These are phyloP conservation scores for Kregervanrija delftensis DNA, from an alignment of 805 yeast genomes.

Conservation along the genomic window DNA sequence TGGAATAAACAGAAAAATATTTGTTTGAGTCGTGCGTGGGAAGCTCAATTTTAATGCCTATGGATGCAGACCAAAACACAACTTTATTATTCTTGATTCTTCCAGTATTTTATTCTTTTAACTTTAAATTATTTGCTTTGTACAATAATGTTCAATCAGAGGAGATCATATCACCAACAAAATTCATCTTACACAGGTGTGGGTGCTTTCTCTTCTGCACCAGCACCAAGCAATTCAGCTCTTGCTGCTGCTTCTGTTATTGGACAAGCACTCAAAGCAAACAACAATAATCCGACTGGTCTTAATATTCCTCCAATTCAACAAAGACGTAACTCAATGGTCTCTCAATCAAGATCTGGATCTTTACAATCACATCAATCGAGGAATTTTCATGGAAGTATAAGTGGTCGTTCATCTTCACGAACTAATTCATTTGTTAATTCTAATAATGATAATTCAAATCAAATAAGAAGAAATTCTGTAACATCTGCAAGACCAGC, in stretches of 20 bases:
- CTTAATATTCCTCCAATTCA: slow-evolving; percentile 27
- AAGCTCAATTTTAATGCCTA: no score
- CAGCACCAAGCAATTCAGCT: slow-evolving; percentile 40
- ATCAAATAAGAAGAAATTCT: slow-evolving; percentile 1
- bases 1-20: no score
- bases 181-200: slow-evolving; percentile 12
- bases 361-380: not conserved
- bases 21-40: no score
- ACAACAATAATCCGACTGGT: slow-evolving; percentile 23
- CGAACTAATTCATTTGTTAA: not conserved
- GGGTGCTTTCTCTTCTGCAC: slow-evolving; percentile 13
- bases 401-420: not conserved
- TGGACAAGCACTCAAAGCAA: slow-evolving; percentile 40
- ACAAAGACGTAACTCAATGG: not conserved
- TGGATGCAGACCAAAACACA: no score
- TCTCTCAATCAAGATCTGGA: slow-evolving; percentile 1
- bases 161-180: not conserved
- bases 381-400: not conserved
- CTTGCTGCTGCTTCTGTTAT: slow-evolving; percentile 58
- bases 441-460: slow-evolving; percentile 5
- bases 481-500: slow-evolving; percentile 5
- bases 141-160: not conserved
- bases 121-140: not conserved
- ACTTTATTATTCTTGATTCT: not conserved
- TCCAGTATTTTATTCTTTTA: not conserved